Evolutionary conservation across 805 yeast species (phyloP), one percentile per base, ranked within the genome.

Genomic region (Monosporozyma solicola): DNA sequence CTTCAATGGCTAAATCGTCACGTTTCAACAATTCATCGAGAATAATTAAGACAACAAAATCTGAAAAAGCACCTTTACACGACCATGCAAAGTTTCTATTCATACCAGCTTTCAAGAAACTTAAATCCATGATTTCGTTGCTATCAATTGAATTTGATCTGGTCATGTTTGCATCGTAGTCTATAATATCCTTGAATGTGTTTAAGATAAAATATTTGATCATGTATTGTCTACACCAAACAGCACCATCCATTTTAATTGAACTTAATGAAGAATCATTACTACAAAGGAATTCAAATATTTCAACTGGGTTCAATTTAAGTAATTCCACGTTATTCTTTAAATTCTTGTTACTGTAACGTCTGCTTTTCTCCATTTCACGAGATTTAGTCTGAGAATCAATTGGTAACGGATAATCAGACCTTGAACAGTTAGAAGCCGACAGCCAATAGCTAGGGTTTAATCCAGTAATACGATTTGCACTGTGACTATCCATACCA

Each of bases 181-280:
- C 11, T 16, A 32, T 37, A 2, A 39, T 10, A 27, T 55, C 51
- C 8, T 41, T 43, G 33, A 58, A 58, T 32, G 56, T 56, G 29
- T 49, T 53, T 27, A 62, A 29, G 2, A 66, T 58, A 44, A 61
- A 61, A 27, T 58, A 54, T 50, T 61, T 62, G 9, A 67, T 58
- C 63, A 66, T 64, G 15, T 52, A 55, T 51, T 63, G 67, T 49
- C 64, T 61, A 50, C 68, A 64, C 71, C 71, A 67, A 22, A 64
- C 63, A 24, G 59, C 60, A 29, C 59, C 57, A 35, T 65, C 64
- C 59, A 67, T 58, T 11, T 54, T 56, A 15, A 66, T 43, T 25
- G n/a, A 51, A 27, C 47, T 45, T 15, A 61, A 51, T 7, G 22
- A 41, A 31, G 51, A 46, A 9, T 46, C 51, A 15, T 37, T 48